phyloP scores from a whole-genome alignment of 495 filamentous ascomycete species.

The Neurospora pannonica region DNA sequence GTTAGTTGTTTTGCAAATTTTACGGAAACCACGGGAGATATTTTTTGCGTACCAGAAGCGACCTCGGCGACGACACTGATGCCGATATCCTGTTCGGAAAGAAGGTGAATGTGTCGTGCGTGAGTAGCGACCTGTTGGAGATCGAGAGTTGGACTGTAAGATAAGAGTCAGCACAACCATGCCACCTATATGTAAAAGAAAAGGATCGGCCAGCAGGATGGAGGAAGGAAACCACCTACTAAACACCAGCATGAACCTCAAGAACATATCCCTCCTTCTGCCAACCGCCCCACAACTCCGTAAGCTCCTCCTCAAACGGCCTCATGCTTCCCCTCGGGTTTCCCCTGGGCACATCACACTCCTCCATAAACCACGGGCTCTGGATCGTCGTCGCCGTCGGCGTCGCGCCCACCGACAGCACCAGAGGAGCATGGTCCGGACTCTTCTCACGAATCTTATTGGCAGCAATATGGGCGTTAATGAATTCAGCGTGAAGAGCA shows the following conservation, averaged over 20 bases:
- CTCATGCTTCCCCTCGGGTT: neutral
- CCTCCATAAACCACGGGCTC: constrained; percentile 15
- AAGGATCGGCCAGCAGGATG: constrained; percentile 20
- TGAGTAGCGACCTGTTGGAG: constrained; percentile 75
- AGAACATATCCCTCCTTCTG: constrained; percentile 12
- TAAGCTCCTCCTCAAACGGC: constrained; percentile 2
- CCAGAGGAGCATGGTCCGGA: constrained; percentile 26
- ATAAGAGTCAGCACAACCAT: constrained; percentile 23
- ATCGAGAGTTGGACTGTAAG: constrained; percentile 52
- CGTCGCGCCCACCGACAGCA: constrained; percentile 71
- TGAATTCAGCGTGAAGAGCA: constrained; percentile 52
- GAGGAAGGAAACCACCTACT: constrained; percentile 20
- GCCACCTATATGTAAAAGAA: constrained; percentile 58
- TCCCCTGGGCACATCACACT: neutral
- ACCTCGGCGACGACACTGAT: constrained; percentile 66
- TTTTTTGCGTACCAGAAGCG: constrained; percentile 10
- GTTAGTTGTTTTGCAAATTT: neutral
- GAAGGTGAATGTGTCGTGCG: constrained; percentile 30
- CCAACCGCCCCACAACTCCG: constrained; percentile 1
- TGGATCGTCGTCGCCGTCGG: constrained; percentile 60
- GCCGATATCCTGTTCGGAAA: constrained; percentile 49
- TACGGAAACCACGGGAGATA: neutral
- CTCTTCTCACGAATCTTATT: constrained; percentile 18
- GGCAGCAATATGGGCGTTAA: constrained; percentile 34
- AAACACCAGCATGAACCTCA: constrained; percentile 30